These are phyloP conservation scores for Exophiala bonariae DNA, from an alignment of 2,329 filamentous ascomycete species.

Conservation along the genomic window DNA sequence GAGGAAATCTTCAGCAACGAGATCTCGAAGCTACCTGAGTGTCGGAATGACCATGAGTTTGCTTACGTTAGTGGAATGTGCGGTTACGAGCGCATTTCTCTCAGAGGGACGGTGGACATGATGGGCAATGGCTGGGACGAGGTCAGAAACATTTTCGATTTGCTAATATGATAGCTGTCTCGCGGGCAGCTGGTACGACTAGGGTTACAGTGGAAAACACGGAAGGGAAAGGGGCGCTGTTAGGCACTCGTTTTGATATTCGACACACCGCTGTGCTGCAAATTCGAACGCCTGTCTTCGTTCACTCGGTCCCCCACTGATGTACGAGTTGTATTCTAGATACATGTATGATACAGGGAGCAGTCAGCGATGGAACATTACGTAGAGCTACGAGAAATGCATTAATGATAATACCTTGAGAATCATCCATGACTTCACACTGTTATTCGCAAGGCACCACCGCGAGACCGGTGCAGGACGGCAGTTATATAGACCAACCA, in stretches of 20 bases:
- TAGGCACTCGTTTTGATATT: not conserved
- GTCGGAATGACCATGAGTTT: constrained; percentile 40
- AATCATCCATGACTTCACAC: too few species aligned
- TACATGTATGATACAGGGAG: too few species aligned
- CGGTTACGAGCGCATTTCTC: constrained; percentile 16
- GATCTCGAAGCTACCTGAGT: constrained; percentile 30
- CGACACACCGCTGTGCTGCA: not conserved
- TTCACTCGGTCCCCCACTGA: too few species aligned
- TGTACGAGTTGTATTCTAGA: too few species aligned
- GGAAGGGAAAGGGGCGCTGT: not conserved
- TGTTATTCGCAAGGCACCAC: too few species aligned
- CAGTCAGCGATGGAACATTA: too few species aligned
- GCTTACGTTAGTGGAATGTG: constrained; percentile 32
- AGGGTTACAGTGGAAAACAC: not conserved
- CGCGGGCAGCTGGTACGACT: not conserved
- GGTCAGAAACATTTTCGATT: constrained; percentile 13
- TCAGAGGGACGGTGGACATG: not conserved
- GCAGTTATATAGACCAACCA: too few species aligned
- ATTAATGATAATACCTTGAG: too few species aligned
- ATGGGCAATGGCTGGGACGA: constrained; percentile 12
- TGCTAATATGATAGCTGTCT: constrained; percentile 9
- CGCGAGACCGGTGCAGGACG: too few species aligned
- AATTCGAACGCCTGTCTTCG: not conserved
- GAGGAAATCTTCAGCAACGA: constrained; percentile 21
- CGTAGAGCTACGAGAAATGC: too few species aligned